phyloP scores from a whole-genome alignment of 73 alveolate genomes.

The Paramecium sexaurelia region DNA sequence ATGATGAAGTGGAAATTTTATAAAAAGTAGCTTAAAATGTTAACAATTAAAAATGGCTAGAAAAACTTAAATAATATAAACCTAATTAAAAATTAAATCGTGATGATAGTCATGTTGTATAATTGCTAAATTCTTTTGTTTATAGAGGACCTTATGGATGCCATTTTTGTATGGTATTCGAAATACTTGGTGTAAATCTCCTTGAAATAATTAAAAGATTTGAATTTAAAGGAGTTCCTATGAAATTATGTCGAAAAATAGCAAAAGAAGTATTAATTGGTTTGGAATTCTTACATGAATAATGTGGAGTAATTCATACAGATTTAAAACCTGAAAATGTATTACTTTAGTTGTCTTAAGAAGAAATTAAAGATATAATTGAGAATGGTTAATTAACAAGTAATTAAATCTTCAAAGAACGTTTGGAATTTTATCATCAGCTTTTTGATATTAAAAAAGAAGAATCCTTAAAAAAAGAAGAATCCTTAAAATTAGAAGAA shows the following conservation, averaged over 20 bases:
- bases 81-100: conserved; percentile 65
- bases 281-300: conserved; percentile 63
- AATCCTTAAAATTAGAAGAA: neutral
- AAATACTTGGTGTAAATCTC: conserved; percentile 86
- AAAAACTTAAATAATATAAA: conserved; percentile 53
- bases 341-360: conserved; percentile 55
- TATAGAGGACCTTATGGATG: conserved; percentile 93
- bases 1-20: conserved; percentile 78
- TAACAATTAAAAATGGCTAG: conserved; percentile 78
- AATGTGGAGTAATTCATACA: conserved; percentile 94
- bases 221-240: conserved; percentile 87
- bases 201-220: conserved; percentile 84
- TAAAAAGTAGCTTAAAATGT: conserved; percentile 66
- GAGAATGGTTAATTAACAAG: conserved; percentile 64
- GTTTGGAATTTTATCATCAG: conserved; percentile 58
- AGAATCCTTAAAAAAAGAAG: neutral
- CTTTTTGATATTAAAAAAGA: conserved; percentile 50
- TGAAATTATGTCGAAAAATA: conserved; percentile 79
- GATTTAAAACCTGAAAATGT: conserved; percentile 79
- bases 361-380: conserved; percentile 56
- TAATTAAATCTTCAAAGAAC: conserved; percentile 44
- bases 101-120: conserved; percentile 90
- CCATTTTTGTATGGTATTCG: conserved; percentile 91
- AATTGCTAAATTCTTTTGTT: conserved; percentile 89
- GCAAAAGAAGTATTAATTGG: conserved; percentile 86